A percentile compares a stretch with the other conserved stretches of the same genome.
These are phyloP conservation scores for Pseudonitzschia pungens DNA, from an alignment of 108 stramenopile species.

Conservation along the genomic window DNA sequence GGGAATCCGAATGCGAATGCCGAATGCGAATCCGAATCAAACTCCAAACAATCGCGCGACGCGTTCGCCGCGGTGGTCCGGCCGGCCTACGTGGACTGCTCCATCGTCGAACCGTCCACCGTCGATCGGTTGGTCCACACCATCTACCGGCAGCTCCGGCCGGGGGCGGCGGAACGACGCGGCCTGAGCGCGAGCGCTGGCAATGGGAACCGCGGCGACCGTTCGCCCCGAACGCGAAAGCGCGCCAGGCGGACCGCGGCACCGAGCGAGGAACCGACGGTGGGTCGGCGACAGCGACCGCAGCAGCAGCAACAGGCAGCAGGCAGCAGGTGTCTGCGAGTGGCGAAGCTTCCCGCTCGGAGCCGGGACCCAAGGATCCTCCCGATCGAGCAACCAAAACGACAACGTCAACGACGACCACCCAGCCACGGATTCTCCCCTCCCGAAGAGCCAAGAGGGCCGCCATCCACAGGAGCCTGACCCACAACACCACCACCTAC, in stretches of 20 bases:
- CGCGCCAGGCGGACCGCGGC: not conserved
- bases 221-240: not conserved
- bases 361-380: too few relatives aligned
- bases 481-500: not conserved
- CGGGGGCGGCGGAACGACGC: not conserved
- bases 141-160: conserved; percentile 24
- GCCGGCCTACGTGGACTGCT: conserved; percentile 66
- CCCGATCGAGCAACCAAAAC: too few relatives aligned
- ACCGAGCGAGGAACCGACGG: not conserved
- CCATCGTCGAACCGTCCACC: conserved; percentile 36
- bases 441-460: conserved; percentile 16
- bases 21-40: too few relatives aligned
- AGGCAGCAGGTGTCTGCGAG: too few relatives aligned
- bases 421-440: conserved; percentile 4
- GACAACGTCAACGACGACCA: too few relatives aligned
- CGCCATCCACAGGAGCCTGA: not conserved
- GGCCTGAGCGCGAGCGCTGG: not conserved
- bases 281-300: too few relatives aligned
- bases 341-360: too few relatives aligned
- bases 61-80: too few relatives aligned
- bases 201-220: not conserved
- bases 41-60: too few relatives aligned
- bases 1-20: too few relatives aligned
- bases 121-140: conserved; percentile 18
- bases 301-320: not conserved